A percentile compares a stretch with the other conserved stretches of the same genome.
phyloP scores from a whole-genome alignment of 1,139 yeast species.

The Geotrichum aggregatum region DNA sequence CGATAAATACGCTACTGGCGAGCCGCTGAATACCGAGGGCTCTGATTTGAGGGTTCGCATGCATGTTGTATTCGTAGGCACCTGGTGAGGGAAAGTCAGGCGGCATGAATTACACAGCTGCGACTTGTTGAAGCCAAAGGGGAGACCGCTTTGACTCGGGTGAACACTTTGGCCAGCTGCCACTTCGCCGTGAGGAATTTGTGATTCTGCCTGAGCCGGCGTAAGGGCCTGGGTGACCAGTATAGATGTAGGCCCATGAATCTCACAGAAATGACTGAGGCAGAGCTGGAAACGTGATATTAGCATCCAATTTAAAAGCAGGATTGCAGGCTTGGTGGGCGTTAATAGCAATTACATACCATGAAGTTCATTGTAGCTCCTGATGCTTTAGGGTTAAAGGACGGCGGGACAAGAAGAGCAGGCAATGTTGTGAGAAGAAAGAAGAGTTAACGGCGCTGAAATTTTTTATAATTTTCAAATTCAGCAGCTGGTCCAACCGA shows the following conservation, averaged over 20 bases:
- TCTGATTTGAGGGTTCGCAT: slow-evolving; percentile 10
- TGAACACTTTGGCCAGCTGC: slow-evolving; percentile 15
- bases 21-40: slow-evolving; percentile 16
- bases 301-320: neutral
- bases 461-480: neutral
- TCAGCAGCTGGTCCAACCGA: no score
- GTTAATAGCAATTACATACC: neutral
- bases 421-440: neutral
- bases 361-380: slow-evolving; percentile 8
- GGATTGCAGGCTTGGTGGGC: neutral
- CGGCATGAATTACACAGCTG: slow-evolving; percentile 29
- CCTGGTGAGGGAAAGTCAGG: slow-evolving; percentile 26
- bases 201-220: slow-evolving; percentile 27
- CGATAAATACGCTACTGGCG: slow-evolving; percentile 33
- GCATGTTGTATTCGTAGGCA: slow-evolving; percentile 3
- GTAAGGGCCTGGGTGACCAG: slow-evolving; percentile 60
- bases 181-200: slow-evolving; percentile 17
- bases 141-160: neutral
- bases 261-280: slow-evolving; percentile 78
- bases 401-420: neutral
- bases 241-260: slow-evolving; percentile 78
- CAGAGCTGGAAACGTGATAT: slow-evolving; percentile 41
- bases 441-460: neutral
- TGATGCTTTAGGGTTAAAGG: neutral
- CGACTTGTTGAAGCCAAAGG: no score